Conservation (phyloP, 441 rosid species). For the Eruca vesicaria region DNA sequence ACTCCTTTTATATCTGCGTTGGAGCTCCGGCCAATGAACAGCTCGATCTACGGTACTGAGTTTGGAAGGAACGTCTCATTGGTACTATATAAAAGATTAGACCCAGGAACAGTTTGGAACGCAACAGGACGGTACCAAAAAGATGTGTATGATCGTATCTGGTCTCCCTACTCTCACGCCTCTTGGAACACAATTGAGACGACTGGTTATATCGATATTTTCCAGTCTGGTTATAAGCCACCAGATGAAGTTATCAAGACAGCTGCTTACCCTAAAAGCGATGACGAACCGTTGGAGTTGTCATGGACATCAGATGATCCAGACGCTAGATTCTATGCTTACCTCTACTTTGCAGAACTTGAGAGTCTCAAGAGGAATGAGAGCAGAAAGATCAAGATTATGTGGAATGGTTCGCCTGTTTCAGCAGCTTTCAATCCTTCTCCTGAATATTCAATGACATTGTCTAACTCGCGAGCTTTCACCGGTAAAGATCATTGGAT, state of each 20-base stretch:
- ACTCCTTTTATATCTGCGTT: constrained; percentile 67
- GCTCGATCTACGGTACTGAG: constrained; percentile 41
- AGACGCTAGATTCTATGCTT: constrained; percentile 33
- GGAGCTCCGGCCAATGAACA: constrained; percentile 53
- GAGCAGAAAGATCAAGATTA: constrained; percentile 40
- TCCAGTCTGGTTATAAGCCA: constrained; percentile 29
- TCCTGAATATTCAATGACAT: constrained; percentile 22
- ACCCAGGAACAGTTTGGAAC: constrained; percentile 30
- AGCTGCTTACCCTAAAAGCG: constrained; percentile 33
- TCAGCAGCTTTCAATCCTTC: constrained; percentile 26
- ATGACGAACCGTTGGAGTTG: constrained; percentile 17
- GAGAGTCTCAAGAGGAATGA: constrained; percentile 26
- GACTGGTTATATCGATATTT: constrained; percentile 17
- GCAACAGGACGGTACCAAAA: constrained; percentile 40
- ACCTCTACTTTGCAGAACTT: constrained; percentile 50
- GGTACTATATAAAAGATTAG: constrained; percentile 33
- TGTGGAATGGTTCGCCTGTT: constrained; percentile 36
- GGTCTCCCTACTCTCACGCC: constrained; percentile 29
- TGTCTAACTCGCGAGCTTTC: constrained; percentile 28
- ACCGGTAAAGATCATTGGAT: constrained; percentile 36
- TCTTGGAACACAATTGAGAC: constrained; percentile 29
- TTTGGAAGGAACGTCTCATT: constrained; percentile 46
- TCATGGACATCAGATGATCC: constrained; percentile 35
- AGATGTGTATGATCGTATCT: constrained; percentile 42
- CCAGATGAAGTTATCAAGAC: constrained; percentile 47